phyloP scores from a whole-genome alignment of 495 filamentous ascomycete genomes.

The Trichodelitschia bisporula region DNA sequence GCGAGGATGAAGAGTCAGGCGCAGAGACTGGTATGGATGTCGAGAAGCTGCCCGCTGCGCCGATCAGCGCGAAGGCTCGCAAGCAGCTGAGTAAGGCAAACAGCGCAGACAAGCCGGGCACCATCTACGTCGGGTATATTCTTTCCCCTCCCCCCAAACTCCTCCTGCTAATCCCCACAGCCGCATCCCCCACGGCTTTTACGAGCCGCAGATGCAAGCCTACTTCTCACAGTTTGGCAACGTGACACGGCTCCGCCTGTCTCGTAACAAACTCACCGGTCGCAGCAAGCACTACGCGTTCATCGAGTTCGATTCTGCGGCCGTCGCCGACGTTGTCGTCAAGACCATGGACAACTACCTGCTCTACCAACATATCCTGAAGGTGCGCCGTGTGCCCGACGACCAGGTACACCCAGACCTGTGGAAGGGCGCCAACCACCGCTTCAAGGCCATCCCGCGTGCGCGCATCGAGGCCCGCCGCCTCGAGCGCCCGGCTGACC shows the following conservation, averaged over 20 bases:
- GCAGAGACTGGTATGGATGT: slow-evolving; percentile 35
- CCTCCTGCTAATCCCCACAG: slow-evolving; percentile 10
- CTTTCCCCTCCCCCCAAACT: background rate
- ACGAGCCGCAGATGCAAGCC: slow-evolving; percentile 76
- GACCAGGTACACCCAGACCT: slow-evolving; percentile 57
- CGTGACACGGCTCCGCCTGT: slow-evolving; percentile 59
- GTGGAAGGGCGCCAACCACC: slow-evolving; percentile 68
- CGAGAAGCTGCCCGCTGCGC: slow-evolving; percentile 30
- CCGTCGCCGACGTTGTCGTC: slow-evolving; percentile 70
- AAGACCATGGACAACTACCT: slow-evolving; percentile 97
- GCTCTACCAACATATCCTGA: slow-evolving; percentile 75
- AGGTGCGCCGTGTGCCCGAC: slow-evolving; percentile 50
- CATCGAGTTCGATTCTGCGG: slow-evolving; percentile 55
- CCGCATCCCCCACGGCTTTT: slow-evolving; percentile 84
- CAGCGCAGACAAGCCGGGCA: slow-evolving; percentile 29
- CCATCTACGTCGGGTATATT: slow-evolving; percentile 55
- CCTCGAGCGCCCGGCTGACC: slow-evolving; percentile 40
- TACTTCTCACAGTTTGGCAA: slow-evolving; percentile 94
- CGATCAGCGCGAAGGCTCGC: slow-evolving; percentile 22
- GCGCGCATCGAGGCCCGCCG: slow-evolving; percentile 56
- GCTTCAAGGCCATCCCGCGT: slow-evolving; percentile 70
- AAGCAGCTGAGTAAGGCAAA: slow-evolving; percentile 36
- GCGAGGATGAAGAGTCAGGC: slow-evolving; percentile 27
- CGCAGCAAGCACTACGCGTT: slow-evolving; percentile 80
- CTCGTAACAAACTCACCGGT: slow-evolving; percentile 74